Base-by-base conservation (phyloP, 345 rosid species). In the Eucalyptus regnans region DNA sequence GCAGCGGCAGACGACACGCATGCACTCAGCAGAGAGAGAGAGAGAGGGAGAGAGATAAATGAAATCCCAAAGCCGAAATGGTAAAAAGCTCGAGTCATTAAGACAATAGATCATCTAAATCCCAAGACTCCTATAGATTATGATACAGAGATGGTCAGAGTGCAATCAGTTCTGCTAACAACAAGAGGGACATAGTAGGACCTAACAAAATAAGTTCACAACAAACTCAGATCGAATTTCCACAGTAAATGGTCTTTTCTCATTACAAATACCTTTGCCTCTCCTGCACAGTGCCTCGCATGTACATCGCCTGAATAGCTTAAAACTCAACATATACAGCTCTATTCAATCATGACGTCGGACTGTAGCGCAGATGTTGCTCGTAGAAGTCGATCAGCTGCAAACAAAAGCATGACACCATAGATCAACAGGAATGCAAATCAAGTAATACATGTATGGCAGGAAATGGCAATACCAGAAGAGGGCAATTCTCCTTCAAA, bases 381-480 rank as follows among this genome's bases (percentile, higher is more conserved):
- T 97, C 99, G 50, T 97, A 97, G 92, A 94, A 98, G 88, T 94
- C 93, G 92, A 98, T 96, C 93, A 97, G 91, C 99, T 98, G 95
- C 87, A 33, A 46, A 84, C 88, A 46, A 49, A 64, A 89, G 51
- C 18, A 87, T 62, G 81, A 64, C 46, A 87, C 84, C 37, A 90
- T 87, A 48, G 44, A 33, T 86, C 87, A 20, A 16, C 49, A 18
- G 29, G 60, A 86, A 33, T 5, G 33, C 22, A 66, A 79, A 86
- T 33, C 44, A 86, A 66, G 64, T 43, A 50, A 86, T 33, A 25
- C 49, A 50, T 49, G 31, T 50, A 41, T 43, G 49, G 49, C 68
- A 83, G 50, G 46, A 85, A 49, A 83, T 16, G 33, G 64, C 52
- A 87, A 88, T 96, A 97, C 99, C 97, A 97, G 93, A 92, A 92